Evolutionary conservation across 2,329 filamentous ascomycete genomes (phyloP).

Genomic region (Pseudomassariella vexata): DNA sequence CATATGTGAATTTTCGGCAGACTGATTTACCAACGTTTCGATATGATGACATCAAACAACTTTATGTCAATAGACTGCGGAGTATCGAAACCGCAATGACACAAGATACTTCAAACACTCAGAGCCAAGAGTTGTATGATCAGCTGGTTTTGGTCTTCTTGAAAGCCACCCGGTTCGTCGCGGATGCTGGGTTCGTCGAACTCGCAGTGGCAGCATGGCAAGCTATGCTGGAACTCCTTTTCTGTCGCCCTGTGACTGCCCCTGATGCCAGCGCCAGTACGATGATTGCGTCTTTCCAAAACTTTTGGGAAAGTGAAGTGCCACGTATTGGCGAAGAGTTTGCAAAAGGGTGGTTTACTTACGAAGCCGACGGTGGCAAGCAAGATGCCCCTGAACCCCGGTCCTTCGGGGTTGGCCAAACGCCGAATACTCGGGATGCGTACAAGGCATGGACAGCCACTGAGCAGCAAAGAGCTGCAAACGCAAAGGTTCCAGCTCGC

Average conservation of each 20-base stretch:
- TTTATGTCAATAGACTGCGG: constrained; percentile 54
- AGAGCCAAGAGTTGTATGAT: constrained; percentile 18
- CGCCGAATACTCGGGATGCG: constrained; percentile 31
- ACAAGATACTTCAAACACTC: constrained; percentile 1
- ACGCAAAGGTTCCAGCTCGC: constrained; percentile 59
- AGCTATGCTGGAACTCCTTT: constrained; percentile 66
- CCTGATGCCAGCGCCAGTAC: constrained; percentile 15
- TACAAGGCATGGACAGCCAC: constrained; percentile 46
- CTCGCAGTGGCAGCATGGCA: constrained; percentile 79
- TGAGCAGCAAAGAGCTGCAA: constrained; percentile 45
- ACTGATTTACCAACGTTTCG: constrained; percentile 60
- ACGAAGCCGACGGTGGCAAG: constrained; percentile 28
- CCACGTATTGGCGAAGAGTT: constrained; percentile 69
- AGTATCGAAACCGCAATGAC: constrained; percentile 18
- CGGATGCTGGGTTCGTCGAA: constrained; percentile 74
- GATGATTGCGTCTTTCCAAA: constrained; percentile 44
- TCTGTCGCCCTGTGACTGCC: constrained; percentile 46
- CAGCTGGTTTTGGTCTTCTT: constrained; percentile 67
- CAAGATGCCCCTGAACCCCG: constrained; percentile 36
- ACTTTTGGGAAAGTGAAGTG: constrained; percentile 85
- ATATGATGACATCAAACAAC: constrained; percentile 57
- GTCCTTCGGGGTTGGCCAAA: constrained; percentile 11
- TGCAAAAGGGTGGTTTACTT: constrained; percentile 66
- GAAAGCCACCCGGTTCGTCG: constrained; percentile 66
- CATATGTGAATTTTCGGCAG: constrained; percentile 68